These are phyloP conservation scores for Arthrobotrys megalospora DNA, from an alignment of 2,329 filamentous ascomycete genomes.

Conservation along the genomic window DNA sequence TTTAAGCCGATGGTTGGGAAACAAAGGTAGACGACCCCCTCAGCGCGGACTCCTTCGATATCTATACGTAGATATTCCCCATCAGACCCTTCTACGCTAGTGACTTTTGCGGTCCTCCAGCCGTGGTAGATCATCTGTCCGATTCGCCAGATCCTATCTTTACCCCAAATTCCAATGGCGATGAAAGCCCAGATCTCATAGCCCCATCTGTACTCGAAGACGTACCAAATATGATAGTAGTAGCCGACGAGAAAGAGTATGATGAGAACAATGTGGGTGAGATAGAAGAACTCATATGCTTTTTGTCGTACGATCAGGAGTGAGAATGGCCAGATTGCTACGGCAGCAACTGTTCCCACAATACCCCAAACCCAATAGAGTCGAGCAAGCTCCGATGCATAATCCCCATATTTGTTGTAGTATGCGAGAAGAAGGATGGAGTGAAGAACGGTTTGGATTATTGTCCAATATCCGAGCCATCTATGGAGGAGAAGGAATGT, in stretches of 20 bases:
- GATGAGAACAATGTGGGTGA: constrained; percentile 65
- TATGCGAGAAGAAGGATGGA: constrained; percentile 66
- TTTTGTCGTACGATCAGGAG: constrained; percentile 64
- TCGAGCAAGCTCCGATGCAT: constrained; percentile 62
- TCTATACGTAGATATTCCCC: constrained; percentile 66
- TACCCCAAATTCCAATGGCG: constrained; percentile 66
- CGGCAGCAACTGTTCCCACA: constrained; percentile 65
- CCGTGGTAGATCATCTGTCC: constrained; percentile 63
- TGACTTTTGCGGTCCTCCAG: constrained; percentile 63
- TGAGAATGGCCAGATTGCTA: constrained; percentile 64
- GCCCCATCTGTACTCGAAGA: constrained; percentile 66
- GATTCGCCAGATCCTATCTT: constrained; percentile 65
- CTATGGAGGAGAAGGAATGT: constrained; percentile 68
- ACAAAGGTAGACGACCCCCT: constrained; percentile 66
- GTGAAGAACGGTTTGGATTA: constrained; percentile 65
- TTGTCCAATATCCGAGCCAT: constrained; percentile 65
- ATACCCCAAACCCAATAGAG: constrained; percentile 67
- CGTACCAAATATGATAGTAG: constrained; percentile 68
- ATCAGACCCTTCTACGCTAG: constrained; percentile 63
- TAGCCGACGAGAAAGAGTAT: constrained; percentile 66
- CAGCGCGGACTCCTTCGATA: constrained; percentile 35
- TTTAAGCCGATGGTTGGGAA: constrained; percentile 67
- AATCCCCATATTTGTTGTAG: constrained; percentile 64
- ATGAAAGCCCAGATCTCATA: constrained; percentile 68
- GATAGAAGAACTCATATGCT: constrained; percentile 66